These are phyloP conservation scores for Debaryomycetaceae sp. DNA, from an alignment of 1,139 yeast species.

Conservation along the genomic window DNA sequence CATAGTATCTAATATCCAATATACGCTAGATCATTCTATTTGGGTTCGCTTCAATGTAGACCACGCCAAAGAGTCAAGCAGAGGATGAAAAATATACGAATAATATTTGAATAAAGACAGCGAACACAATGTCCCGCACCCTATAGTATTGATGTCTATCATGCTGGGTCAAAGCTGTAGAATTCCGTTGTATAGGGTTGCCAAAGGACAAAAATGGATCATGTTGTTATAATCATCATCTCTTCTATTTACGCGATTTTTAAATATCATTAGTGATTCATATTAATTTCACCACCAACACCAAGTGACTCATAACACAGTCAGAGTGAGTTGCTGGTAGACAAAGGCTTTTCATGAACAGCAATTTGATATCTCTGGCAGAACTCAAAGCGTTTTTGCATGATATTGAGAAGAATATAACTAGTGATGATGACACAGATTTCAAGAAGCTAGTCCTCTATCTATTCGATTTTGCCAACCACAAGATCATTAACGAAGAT, in stretches of 20 bases:
- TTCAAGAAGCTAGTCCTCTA: conserved; percentile 34
- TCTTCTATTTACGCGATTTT: no score
- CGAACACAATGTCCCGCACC: no score
- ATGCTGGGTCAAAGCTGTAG: no score
- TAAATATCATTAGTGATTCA: no score
- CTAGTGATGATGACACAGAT: conserved; percentile 31
- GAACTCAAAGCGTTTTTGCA: conserved; percentile 28
- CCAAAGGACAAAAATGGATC: no score
- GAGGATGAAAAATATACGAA: no score
- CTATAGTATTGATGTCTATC: no score
- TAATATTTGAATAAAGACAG: no score
- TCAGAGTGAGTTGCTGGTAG: not conserved
- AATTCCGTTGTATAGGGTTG: no score
- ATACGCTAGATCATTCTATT: conserved; percentile 1
- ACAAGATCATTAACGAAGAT: conserved; percentile 5
- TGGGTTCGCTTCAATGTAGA: not conserved
- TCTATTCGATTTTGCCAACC: conserved; percentile 28
- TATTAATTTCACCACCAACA: not conserved
- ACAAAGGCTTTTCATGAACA: not conserved
- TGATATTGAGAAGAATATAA: conserved; percentile 34
- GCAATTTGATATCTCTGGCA: conserved; percentile 18
- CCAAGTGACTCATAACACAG: not conserved
- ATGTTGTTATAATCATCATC: no score
- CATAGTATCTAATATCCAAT: not conserved
- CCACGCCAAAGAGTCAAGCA: no score